Conservation (phyloP, 257 asterid species). For the Nicotiana sylvestris region DNA sequence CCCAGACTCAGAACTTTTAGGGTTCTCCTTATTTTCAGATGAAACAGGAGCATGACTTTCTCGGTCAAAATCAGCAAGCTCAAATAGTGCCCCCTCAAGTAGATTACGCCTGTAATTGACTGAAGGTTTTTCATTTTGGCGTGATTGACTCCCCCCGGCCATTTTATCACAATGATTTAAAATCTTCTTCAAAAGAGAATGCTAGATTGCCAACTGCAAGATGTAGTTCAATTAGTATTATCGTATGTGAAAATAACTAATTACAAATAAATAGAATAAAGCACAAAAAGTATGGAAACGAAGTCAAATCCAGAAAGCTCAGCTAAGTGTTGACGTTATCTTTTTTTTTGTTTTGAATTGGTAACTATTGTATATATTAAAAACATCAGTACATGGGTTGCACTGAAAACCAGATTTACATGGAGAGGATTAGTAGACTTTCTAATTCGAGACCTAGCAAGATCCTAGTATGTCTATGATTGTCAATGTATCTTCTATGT, state of each 20-base stretch:
- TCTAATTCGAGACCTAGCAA: no score
- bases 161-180: constrained; percentile 21
- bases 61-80: constrained; percentile 33
- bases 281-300: not conserved
- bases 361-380: no score
- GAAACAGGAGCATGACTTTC: constrained; percentile 22
- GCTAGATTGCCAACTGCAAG: constrained; percentile 15
- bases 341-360: not conserved
- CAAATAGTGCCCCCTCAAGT: constrained; percentile 36
- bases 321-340: not conserved
- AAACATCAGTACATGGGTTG: no score
- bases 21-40: constrained; percentile 32
- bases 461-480: no score
- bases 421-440: no score
- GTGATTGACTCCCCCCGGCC: constrained; percentile 38
- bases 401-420: no score
- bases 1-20: constrained; percentile 24
- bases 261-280: no score
- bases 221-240: not conserved
- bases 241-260: not conserved
- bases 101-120: constrained; percentile 38
- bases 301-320: not conserved
- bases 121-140: constrained; percentile 37
- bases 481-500: no score
- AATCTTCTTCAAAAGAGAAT: not conserved